Evolutionary conservation across 208 protist species (phyloP), one percentile per base, ranked within the genome.

Genomic region (Crithidia expoeki): DNA sequence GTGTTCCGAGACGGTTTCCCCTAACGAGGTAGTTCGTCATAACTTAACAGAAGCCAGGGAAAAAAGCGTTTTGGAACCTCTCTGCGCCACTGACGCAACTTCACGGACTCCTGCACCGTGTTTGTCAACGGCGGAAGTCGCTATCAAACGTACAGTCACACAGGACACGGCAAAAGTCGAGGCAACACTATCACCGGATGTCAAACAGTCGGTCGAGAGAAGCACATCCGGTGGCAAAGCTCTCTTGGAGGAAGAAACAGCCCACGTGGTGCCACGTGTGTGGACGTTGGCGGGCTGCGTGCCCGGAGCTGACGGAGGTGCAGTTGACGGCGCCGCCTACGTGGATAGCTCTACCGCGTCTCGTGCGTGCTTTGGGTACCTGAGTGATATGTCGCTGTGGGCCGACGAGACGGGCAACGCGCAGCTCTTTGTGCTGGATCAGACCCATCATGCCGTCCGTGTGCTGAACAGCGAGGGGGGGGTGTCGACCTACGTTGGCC

Each of bases 211-310:
- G 21, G 19, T 7, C 6, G 21, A 21, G 44, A 6, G 10, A 12
- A 6, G 36, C 12, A 42, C 36, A 6, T 16, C 36, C 6, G 10
- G 36, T 16, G 6, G 36, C 36, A 12, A 42, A 12, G 4, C 12
- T 33, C 50, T 3, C 50, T 4, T 38, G 28, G 2, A 38, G 59
- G 6, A 23, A 3, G 12, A 42, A 2, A 30, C 27, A 2, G 2
- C 30, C 3, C 23, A 12, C 11, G 71, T 38, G 9, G 40, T 62
- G 32, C 72, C 71, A 30, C 78, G 82, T 63, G 83, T 92, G 36
- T 92, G 80, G 83, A 92, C 86, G 53, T 59, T 92, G 32, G 80
- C 83, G n/a, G 86, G 83, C 11, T 62, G 64, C 38, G 62, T 51
- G n/a, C 36, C n/a, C 30, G 38, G 17, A 30, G 28, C 25, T n/a